Evolutionary conservation across 2,329 filamentous ascomycete species (phyloP), one percentile per base, ranked within the genome.

Genomic region (Rhynchosporium secalis): DNA sequence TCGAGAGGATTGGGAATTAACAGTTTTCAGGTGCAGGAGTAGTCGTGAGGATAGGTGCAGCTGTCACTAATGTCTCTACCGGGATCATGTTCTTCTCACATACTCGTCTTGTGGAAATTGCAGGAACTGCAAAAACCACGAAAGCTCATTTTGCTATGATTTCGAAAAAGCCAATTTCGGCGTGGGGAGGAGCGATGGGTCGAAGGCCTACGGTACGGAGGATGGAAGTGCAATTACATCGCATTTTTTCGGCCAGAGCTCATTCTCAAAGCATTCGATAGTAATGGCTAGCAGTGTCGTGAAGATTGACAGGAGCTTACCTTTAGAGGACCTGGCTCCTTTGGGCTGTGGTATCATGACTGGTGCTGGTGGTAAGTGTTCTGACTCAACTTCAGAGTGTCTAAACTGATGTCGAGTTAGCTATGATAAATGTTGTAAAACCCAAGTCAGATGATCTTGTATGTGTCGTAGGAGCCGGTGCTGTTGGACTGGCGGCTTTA

Each of bases 321-420:
- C 74, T 45, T 60, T 77, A 45, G 66, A 69, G 1, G 62, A 74
- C 15, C 73, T 75, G 41, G 75, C 77, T 6, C 76, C 77, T 2
- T 68, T 80, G 26, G 78, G 77, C 0, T 80, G 78, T 64, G 78
- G 77, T 0, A 73, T 78, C 41, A 75, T 76, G 71, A 79, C 78
- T 3, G 78, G 78, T n/a, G 75, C 75, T 8, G 77, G 77, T 20
- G 61, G 60, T 65, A 33, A 46, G 58, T 31, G n/a, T 38, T 15
- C 10, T 52, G 8, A 29, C 10, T 20, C n/a, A 1, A 10, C 26
- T 29, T 8, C 10, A 5, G 7, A 57, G n/a, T 5, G 20, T 7
- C 20, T 9, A n/a, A 20, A 2, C 36, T 60, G n/a, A 60, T 38
- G 3, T 4, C 55, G 3, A 28, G 8, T 31, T 28, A 61, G 74